These are phyloP conservation scores for Stipa capillata DNA, from an alignment of 176 grass and related monocot species.

Conservation along the genomic window DNA sequence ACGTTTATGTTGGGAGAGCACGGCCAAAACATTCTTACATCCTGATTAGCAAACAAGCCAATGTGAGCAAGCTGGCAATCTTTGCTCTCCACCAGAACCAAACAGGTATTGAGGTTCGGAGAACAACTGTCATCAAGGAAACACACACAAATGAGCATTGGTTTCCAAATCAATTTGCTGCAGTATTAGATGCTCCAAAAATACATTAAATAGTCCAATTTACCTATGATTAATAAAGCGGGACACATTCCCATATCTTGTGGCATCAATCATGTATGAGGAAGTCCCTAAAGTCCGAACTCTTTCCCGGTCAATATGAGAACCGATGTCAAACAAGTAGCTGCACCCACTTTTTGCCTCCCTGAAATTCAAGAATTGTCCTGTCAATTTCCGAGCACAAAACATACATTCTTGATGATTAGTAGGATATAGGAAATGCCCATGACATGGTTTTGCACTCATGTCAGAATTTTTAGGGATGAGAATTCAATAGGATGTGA, in stretches of 20 bases:
- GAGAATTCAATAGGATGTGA: background rate
- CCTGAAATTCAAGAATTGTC: constrained; percentile 44
- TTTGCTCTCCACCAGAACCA: constrained; percentile 77
- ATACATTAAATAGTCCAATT: background rate
- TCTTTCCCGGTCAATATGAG: constrained; percentile 51
- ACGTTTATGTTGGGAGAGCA: background rate
- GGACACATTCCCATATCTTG: constrained; percentile 77
- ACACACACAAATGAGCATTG: constrained; percentile 22
- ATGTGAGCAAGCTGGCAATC: constrained; percentile 79
- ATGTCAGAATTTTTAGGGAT: background rate
- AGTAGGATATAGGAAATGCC: background rate
- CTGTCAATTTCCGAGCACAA: background rate
- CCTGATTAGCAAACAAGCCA: constrained; percentile 76
- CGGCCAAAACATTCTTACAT: constrained; percentile 42
- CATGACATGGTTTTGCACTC: background rate
- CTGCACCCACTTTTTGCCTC: constrained; percentile 31
- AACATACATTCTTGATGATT: background rate
- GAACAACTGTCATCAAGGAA: constrained; percentile 65
- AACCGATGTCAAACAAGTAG: constrained; percentile 61
- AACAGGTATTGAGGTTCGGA: constrained; percentile 62
- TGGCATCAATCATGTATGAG: constrained; percentile 66
- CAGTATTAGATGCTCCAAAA: constrained; percentile 2
- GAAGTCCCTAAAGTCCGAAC: constrained; percentile 32
- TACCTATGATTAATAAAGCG: constrained; percentile 99
- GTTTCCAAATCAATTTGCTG: constrained; percentile 11